Evolutionary conservation across 768 basidiomycete genomes (phyloP).

Genomic region (Kwoniella mangroviensis): DNA sequence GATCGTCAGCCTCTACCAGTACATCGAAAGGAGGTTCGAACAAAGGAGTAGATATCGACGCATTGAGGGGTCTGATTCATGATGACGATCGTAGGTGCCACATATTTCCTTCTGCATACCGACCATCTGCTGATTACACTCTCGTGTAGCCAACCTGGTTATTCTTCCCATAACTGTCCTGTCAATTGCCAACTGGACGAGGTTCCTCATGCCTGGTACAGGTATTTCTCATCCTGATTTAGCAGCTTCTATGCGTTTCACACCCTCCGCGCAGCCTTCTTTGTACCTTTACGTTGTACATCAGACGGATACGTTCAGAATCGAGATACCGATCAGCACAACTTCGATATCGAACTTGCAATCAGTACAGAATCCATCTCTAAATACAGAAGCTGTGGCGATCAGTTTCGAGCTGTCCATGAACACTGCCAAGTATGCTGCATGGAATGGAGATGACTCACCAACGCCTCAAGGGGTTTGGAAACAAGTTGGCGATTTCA

Average conservation of each 20-base stretch:
- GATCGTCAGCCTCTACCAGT: background rate
- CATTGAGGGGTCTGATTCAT: slow-evolving; percentile 30
- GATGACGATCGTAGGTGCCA: slow-evolving; percentile 39
- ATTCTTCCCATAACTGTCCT: slow-evolving; percentile 43
- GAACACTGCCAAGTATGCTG: slow-evolving; percentile 22
- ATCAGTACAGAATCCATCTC: slow-evolving; percentile 23
- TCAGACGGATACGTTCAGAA: slow-evolving; percentile 32
- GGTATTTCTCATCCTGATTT: slow-evolving; percentile 37
- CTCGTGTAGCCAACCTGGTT: slow-evolving; percentile 23
- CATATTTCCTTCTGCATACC: background rate
- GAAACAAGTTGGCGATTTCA: slow-evolving; percentile 38
- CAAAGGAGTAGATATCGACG: slow-evolving; percentile 30
- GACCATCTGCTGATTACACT: background rate
- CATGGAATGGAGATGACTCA: slow-evolving; percentile 25
- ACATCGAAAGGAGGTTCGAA: slow-evolving; percentile 8
- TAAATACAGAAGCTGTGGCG: slow-evolving; percentile 33
- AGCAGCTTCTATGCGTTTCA: slow-evolving; percentile 28
- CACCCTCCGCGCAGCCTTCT: slow-evolving; percentile 1
- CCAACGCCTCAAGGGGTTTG: slow-evolving; percentile 13
- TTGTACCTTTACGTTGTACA: slow-evolving; percentile 42
- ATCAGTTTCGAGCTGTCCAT: slow-evolving; percentile 33
- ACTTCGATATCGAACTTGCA: slow-evolving; percentile 6
- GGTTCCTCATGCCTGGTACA: slow-evolving; percentile 44
- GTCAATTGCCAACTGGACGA: slow-evolving; percentile 42
- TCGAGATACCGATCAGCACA: slow-evolving; percentile 34